Evolutionary conservation across 1,284 basidiomycete species (phyloP), one percentile per base, ranked within the genome.

Genomic region (Peniophora sp.): DNA sequence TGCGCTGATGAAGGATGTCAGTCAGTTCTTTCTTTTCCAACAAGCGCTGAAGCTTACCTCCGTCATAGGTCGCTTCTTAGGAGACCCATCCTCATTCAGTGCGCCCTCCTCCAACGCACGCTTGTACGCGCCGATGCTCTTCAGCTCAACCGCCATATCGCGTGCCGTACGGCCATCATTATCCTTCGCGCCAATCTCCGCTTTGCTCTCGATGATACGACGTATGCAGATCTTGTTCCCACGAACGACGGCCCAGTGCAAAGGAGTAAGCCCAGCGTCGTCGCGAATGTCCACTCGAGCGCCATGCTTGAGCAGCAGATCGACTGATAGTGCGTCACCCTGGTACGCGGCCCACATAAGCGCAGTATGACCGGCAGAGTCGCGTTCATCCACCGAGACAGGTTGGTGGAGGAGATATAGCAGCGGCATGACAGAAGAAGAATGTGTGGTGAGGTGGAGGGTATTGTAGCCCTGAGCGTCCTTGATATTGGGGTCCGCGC

Each of bases 321-420:
- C 92, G 2, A 99, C 92, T 0, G 90, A 94, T 20, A 99, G 80
- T 1, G 92, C 94, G 62, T 99, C 97, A 43, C 96, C 96, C 65
- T 99, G 97, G 69, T 98, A 99, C 3, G 94, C 92, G 2, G 97
- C 97, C 97, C 97, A 99, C 92, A 98, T 97, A 49, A 99, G 77
- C 0, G 92, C 79, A 0, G 96, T 98, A 63, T 99, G 97, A 0
- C 96, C 96, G 61, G 94, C 90, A 1, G 83, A 74, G 66, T 99
- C 97, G 42, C 84, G 78, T 42, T 87, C 86, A 64, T 97, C 93
- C 48, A 96, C 85, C 34, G 83, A 85, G 54, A 97, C 80, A 1
- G 92, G 90, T 58, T 96, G 91, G 63, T 96, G 93, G 2, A 97
- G 78, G 39, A 99, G 79, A 66, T 97, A 97, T 15, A 97, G 72